Conservation (phyloP, 2,329 filamentous ascomycete genomes). For the Sarocladiaceae sp. region DNA sequence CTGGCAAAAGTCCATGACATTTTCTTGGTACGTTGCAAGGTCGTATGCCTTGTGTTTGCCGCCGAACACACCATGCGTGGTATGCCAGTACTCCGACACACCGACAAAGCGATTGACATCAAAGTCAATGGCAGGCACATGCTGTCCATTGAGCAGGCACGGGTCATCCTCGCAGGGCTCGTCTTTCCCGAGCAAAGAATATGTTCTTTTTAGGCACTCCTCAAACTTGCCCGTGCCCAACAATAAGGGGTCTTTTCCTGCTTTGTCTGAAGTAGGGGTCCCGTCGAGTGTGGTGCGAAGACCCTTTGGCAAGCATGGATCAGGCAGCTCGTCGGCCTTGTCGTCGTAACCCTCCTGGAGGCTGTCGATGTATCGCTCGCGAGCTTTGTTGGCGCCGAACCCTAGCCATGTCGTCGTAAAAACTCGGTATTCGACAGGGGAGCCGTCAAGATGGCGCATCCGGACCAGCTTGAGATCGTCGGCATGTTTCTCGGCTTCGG, state of each 20-base stretch:
- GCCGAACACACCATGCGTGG: constrained; percentile 89
- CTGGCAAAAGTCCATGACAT: constrained; percentile 80
- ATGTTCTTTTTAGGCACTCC: constrained; percentile 77
- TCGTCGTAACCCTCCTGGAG: constrained; percentile 63
- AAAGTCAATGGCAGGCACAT: constrained; percentile 94
- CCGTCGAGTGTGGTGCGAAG: constrained; percentile 73
- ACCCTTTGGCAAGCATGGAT: constrained; percentile 84
- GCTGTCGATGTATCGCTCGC: constrained; percentile 75
- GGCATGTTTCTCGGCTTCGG: constrained; percentile 84
- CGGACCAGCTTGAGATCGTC: constrained; percentile 84
- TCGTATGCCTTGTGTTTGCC: constrained; percentile 81
- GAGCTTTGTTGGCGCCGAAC: constrained; percentile 93
- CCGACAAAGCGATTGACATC: constrained; percentile 96
- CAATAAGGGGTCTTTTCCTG: constrained; percentile 46
- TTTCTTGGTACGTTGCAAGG: constrained; percentile 80
- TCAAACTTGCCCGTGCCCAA: constrained; percentile 84
- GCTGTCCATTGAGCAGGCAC: constrained; percentile 84
- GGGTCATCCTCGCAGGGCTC: constrained; percentile 76
- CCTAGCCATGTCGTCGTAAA: constrained; percentile 97
- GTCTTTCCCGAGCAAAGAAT: constrained; percentile 86
- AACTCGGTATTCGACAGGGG: constrained; percentile 74
- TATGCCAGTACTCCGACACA: constrained; percentile 98
- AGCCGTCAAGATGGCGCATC: constrained; percentile 77
- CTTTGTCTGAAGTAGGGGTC: constrained; percentile 37
- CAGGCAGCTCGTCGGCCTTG: constrained; percentile 66